Evolutionary conservation across 108 stramenopile species (phyloP).

Genomic region (Halocafeteria seosinensis): DNA sequence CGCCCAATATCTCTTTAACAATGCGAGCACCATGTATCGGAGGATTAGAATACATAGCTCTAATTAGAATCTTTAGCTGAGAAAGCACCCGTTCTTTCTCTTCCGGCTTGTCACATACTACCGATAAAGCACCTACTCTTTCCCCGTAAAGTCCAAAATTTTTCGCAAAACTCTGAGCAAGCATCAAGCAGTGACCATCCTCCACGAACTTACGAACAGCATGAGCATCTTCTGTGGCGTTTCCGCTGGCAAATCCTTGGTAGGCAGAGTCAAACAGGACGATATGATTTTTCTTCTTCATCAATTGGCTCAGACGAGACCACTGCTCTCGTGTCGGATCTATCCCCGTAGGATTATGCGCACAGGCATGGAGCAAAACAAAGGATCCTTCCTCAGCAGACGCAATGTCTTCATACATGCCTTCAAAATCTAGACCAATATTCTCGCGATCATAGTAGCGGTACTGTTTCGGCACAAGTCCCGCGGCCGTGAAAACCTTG

Average conservation of each 20-base stretch:
- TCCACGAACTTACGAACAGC: slow-evolving; percentile 67
- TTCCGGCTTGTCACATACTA: slow-evolving; percentile 55
- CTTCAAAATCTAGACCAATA: slow-evolving; percentile 63
- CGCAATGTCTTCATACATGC: slow-evolving; percentile 59
- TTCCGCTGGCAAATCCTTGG: slow-evolving; percentile 91
- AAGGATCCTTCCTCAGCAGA: slow-evolving; percentile 59
- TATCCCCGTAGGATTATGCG: slow-evolving; percentile 95
- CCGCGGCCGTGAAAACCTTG: slow-evolving; percentile 62
- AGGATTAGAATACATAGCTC: slow-evolving; percentile 89
- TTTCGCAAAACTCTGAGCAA: slow-evolving; percentile 91
- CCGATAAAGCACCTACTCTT: slow-evolving; percentile 71
- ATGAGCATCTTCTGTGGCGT: slow-evolving; percentile 72
- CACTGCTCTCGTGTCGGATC: slow-evolving; percentile 82
- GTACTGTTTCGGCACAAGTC: slow-evolving; percentile 62
- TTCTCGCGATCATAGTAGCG: slow-evolving; percentile 68
- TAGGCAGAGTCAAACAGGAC: slow-evolving; percentile 91
- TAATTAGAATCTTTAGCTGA: slow-evolving; percentile 71
- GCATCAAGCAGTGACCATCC: slow-evolving; percentile 61
- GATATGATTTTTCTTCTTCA: slow-evolving; percentile 53
- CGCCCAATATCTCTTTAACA: slow-evolving; percentile 66
- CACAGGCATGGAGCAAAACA: slow-evolving; percentile 88
- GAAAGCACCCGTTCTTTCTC: slow-evolving; percentile 62
- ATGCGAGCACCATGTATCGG: slow-evolving; percentile 80
- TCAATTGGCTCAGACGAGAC: slow-evolving; percentile 48
- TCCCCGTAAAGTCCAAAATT: slow-evolving; percentile 98